Evolutionary conservation across 805 yeast species (phyloP).

Genomic region (Ogataea kodamae): DNA sequence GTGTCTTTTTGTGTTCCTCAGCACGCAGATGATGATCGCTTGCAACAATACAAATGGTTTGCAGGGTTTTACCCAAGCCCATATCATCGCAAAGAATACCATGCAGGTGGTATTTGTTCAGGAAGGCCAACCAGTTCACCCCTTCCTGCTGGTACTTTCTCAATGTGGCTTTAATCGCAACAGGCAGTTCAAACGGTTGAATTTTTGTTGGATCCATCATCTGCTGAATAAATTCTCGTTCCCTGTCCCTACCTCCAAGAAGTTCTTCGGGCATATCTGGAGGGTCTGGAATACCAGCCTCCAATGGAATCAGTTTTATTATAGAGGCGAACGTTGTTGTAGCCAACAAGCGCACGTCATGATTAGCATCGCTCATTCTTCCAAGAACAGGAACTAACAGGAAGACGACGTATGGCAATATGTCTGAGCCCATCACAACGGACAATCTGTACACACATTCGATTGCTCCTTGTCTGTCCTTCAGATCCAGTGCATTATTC

Average conservation of each 20-base stretch:
- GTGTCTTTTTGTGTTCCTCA: conserved; percentile 59
- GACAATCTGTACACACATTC: conserved; percentile 88
- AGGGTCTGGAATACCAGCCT: conserved; percentile 96
- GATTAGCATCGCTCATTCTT: conserved; percentile 93
- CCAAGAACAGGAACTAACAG: conserved; percentile 95
- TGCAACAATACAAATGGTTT: conserved; percentile 94
- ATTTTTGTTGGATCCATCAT: conserved; percentile 97
- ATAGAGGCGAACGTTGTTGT: conserved; percentile 96
- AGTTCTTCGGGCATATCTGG: conserved; percentile 82
- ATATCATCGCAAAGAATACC: conserved; percentile 98
- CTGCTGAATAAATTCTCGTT: conserved; percentile 90
- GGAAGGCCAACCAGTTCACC: conserved; percentile 94
- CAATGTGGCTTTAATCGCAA: conserved; percentile 85
- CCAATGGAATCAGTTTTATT: conserved; percentile 92
- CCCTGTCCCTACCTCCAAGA: conserved; percentile 85
- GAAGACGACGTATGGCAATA: conserved; percentile 92
- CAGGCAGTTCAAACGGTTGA: conserved; percentile 83
- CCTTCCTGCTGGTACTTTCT: conserved; percentile 98
- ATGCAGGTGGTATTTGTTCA: conserved; percentile 91
- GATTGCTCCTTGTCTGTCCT: conserved; percentile 87
- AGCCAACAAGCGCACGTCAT: conserved; percentile 82
- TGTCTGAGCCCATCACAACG: conserved; percentile 78
- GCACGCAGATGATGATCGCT: conserved; percentile 89
- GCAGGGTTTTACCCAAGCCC: conserved; percentile 98
- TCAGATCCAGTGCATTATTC: conserved; percentile 65